Base-by-base conservation (phyloP, 2,329 filamentous ascomycete genomes). In the Colletotrichum liaoningense region DNA sequence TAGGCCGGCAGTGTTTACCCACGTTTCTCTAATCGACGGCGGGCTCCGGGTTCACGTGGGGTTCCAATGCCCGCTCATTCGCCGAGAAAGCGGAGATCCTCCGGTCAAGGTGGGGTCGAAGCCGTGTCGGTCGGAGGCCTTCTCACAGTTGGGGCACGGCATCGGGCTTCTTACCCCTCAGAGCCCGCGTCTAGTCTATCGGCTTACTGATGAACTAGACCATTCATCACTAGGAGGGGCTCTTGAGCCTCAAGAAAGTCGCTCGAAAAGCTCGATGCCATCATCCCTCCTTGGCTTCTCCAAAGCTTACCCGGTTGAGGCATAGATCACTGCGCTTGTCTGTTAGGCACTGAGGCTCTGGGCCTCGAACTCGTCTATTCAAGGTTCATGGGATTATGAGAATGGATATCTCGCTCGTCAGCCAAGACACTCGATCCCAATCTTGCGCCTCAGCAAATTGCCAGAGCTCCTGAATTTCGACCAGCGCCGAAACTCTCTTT, bases 21-120 rank as follows among this genome's bases (percentile, higher is more conserved):
- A 73, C 54, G 46, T 56, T 69, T 7, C 46, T 42, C 24, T 14
- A 16, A 69, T 22, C 7, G 49, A 38, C 60, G 30, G 33, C 24
- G 24, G 46, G 28, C 8, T 26, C n/a, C 14, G 59, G 24, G n/a
- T 59, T 56, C 66, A 69, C 66, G 70, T 72, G 66, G 59, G 54
- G 26, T 16, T 26, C 42, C n/a, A 28, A 11, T 7, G 28, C 0
- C 1, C 30, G 24, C 5, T 33, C 8, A 59, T 69, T 64, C 26
- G 59, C 28, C 59, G 52, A 1, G 4, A n/a, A 22, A 59, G 54
- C 8, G 30, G 3, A 30, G 22, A 7, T 12, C n/a, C 14, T 16
- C 49, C 30, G 33, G 30, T 14, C 22, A 42, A 11, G 22, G n/a
- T 22, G 5, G 22, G 26, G 8, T 14, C 7, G 30, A 9, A n/a